Evolutionary conservation across 2,329 filamentous ascomycete genomes (phyloP), one percentile per base, ranked within the genome.

Genomic region (Penicillium freii): DNA sequence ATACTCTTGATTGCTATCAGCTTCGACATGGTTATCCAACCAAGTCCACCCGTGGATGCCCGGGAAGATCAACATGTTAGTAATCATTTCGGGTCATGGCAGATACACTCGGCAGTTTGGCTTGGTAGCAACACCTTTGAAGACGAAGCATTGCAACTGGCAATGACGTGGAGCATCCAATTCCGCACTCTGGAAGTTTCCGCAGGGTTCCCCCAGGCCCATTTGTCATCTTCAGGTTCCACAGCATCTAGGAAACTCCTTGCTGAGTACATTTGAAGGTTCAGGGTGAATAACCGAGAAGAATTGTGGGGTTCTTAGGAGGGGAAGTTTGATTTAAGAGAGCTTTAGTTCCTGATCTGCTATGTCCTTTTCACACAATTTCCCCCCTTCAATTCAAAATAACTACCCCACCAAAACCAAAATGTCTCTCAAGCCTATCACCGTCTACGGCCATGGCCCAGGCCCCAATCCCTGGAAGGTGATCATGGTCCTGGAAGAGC

Each of bases 381-480:
- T 17, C 9, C n/a, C 15, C 8, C 5, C 11, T 33, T n/a, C 39
- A 29, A 52, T 34, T 17, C 13, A 43, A 17, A 17, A 23, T 29
- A 21, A 38, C 23, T 1, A 54, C 10, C 19, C 1, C 25, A n/a
- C 6, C 19, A 49, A 36, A 49, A 19, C 19, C n/a, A 43, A 23
- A 21, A 66, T 66, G 63, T 62, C 65, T 56, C 62, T 64, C 54
- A 61, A 60, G 42, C 56, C 60, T 34, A 60, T 66, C 56, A 61
- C 49, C 38, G 45, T 67, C 36, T 70, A 66, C 39, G 66, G 63
- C 36, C 62, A 66, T 25, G 59, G 36, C 23, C 13, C 47, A 10
- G 68, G 68, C 29, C 69, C 70, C 46, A 72, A 72, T 45, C 70
- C 70, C 9, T 67, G 67, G 63, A 73, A 74, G 56, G 67, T 73